Conservation (phyloP, 148 eudicot genomes). For the Linanthus parryae region DNA sequence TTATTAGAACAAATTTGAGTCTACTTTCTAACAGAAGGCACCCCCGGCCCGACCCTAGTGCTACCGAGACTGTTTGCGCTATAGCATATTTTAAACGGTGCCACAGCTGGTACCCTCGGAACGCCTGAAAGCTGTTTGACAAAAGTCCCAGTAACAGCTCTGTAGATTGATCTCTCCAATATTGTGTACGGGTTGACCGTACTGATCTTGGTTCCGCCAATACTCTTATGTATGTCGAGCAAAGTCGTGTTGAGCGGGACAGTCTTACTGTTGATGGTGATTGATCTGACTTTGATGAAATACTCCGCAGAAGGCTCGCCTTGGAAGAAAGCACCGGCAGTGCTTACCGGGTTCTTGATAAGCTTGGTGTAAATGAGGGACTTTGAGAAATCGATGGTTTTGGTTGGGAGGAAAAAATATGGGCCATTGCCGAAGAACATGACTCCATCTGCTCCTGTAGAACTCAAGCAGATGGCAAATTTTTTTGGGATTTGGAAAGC, state of each 20-base stretch:
- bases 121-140: constrained; percentile 7
- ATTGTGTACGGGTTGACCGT: constrained; percentile 39
- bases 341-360: constrained; percentile 27
- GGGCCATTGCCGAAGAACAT: constrained; percentile 50
- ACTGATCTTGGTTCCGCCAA: constrained; percentile 46
- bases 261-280: constrained; percentile 17
- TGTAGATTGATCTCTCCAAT: constrained; percentile 29
- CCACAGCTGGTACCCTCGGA: constrained; percentile 12
- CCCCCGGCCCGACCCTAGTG: constrained; percentile 22
- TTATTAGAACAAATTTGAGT: no score
- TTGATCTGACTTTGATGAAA: constrained; percentile 25
- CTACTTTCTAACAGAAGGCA: constrained; percentile 37
- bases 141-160: constrained; percentile 17
- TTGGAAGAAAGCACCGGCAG: constrained; percentile 11
- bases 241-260: constrained; percentile 29
- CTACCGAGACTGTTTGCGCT: constrained; percentile 1
- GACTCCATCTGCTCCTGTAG: constrained; percentile 22
- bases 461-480: constrained; percentile 34
- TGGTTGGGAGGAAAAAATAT: constrained; percentile 21
- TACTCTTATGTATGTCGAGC: constrained; percentile 16
- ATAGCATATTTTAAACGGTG: constrained; percentile 38
- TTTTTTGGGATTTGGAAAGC: constrained; percentile 21
- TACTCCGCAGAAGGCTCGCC: constrained; percentile 25
- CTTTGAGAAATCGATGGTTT: constrained; percentile 15
- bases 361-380: constrained; percentile 48